A percentile compares a stretch with the other conserved stretches of the same genome.
These are phyloP conservation scores for Mesostigma viride DNA, from an alignment of 139 green algal genomes.

Conservation along the genomic window DNA sequence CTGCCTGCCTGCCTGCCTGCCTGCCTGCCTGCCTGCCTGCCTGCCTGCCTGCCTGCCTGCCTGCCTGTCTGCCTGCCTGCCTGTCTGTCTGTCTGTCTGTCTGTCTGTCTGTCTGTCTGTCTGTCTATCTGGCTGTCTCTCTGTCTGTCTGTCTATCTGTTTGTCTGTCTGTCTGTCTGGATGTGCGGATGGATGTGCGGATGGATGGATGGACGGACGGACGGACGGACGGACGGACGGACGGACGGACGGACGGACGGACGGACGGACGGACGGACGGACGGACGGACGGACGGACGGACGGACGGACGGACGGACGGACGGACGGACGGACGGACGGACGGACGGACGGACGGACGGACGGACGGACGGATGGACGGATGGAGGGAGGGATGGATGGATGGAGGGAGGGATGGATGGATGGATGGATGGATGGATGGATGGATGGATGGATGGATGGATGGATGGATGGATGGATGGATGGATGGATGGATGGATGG, in stretches of 20 bases:
- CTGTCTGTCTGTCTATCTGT: too few relatives aligned
- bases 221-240: background rate
- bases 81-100: too few relatives aligned
- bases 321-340: slow-evolving; percentile 5
- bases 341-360: slow-evolving; percentile 3
- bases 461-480: background rate
- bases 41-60: slow-evolving; percentile 18
- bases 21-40: slow-evolving; percentile 23
- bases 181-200: too few relatives aligned
- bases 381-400: too few relatives aligned
- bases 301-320: slow-evolving; percentile 1
- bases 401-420: too few relatives aligned
- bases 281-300: background rate
- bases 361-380: too few relatives aligned
- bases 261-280: background rate
- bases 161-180: too few relatives aligned
- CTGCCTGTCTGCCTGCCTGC: too few relatives aligned
- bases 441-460: background rate
- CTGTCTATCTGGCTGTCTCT: too few relatives aligned
- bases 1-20: slow-evolving; percentile 19
- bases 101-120: slow-evolving; percentile 10
- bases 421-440: background rate
- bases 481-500: background rate
- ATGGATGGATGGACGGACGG: too few relatives aligned
- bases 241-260: background rate